phyloP scores from a whole-genome alignment of 208 protist genomes.

The Willaertia magna region DNA sequence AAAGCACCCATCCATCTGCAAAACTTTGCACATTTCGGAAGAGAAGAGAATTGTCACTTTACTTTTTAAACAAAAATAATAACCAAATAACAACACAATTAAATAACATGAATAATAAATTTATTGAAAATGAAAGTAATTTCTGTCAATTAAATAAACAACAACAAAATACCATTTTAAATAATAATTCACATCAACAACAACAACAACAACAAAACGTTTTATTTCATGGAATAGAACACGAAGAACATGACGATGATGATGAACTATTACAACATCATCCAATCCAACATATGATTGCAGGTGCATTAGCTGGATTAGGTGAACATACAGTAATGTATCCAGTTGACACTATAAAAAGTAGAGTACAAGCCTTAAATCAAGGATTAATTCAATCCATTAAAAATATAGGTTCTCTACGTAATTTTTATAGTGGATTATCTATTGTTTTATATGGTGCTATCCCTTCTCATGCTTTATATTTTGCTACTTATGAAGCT shows the following conservation, averaged over 20 bases:
- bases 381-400: conserved; percentile 14
- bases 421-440: conserved; percentile 60
- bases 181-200: no score
- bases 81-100: no score
- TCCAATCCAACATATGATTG: neutral
- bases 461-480: conserved; percentile 69
- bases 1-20: no score
- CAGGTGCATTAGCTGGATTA: neutral
- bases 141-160: no score
- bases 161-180: no score
- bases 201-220: no score
- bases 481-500: conserved; percentile 76
- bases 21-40: no score
- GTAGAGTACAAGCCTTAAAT: conserved; percentile 46
- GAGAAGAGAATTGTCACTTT: no score
- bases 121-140: no score
- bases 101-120: no score
- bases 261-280: neutral
- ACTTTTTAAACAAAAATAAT: no score
- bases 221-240: no score
- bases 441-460: conserved; percentile 58
- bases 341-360: conserved; percentile 82
- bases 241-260: neutral
- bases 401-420: conserved; percentile 33
- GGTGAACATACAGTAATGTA: conserved; percentile 51